These are phyloP conservation scores for Exophiala viscosa DNA, from an alignment of 2,329 filamentous ascomycete genomes.

Conservation along the genomic window DNA sequence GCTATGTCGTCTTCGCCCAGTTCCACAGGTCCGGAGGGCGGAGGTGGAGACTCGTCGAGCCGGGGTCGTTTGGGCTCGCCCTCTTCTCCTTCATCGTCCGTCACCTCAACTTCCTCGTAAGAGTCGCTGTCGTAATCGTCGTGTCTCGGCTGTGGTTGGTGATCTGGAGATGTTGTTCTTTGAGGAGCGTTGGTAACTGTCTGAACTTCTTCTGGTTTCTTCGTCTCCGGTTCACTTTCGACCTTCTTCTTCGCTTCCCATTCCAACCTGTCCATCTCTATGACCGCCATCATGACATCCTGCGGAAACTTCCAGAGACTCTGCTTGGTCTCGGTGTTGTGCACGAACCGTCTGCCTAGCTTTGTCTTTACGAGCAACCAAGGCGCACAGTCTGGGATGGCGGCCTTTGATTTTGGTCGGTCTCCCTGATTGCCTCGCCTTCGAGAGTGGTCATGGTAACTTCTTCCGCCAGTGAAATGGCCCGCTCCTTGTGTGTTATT, in stretches of 20 bases:
- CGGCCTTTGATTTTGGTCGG: slow-evolving; percentile 72
- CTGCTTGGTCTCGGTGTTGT: slow-evolving; percentile 78
- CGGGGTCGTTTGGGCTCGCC: slow-evolving; percentile 46
- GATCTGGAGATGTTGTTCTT: slow-evolving; percentile 2
- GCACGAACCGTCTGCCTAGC: slow-evolving; percentile 81
- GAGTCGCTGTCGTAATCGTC: slow-evolving; percentile 60
- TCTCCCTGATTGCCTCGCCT: slow-evolving; percentile 66
- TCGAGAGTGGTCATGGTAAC: slow-evolving; percentile 55
- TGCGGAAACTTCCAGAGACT: slow-evolving; percentile 95
- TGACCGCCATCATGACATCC: slow-evolving; percentile 71
- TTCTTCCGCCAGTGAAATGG: slow-evolving; percentile 49
- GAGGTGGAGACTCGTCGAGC: slow-evolving; percentile 42
- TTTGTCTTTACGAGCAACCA: slow-evolving; percentile 95
- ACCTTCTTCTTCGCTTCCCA: slow-evolving; percentile 57
- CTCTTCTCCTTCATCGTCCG: slow-evolving; percentile 52
- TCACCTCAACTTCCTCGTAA: slow-evolving; percentile 75
- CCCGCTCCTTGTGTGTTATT: slow-evolving; percentile 42
- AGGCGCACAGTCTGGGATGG: slow-evolving; percentile 75
- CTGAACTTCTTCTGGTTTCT: slow-evolving; percentile 16
- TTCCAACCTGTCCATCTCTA: slow-evolving; percentile 67
- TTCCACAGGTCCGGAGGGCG: slow-evolving; percentile 58
- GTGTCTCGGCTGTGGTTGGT: slow-evolving; percentile 16
- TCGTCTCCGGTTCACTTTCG: slow-evolving; percentile 41
- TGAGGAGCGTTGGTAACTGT: slow-evolving; percentile 23
- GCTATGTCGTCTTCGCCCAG: slow-evolving; percentile 95